A percentile compares a stretch with the other conserved stretches of the same genome.
Conservation (phyloP, 1,284 basidiomycete genomes). For the Flammula alnicola region DNA sequence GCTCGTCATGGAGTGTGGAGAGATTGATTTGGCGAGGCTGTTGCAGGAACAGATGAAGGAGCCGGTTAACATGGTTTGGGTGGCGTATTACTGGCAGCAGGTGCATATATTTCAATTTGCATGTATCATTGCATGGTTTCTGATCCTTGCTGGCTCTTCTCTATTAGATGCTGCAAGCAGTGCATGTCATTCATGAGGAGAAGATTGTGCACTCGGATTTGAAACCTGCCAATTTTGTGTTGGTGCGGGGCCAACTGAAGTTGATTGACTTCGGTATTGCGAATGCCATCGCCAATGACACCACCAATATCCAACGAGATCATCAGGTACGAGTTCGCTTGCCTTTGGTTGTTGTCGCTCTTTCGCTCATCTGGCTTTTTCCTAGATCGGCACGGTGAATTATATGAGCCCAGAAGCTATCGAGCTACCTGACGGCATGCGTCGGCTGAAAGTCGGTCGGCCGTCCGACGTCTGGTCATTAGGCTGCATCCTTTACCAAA, state of each 20-base stretch:
- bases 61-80: conserved; percentile 88
- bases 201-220: conserved; percentile 97
- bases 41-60: conserved; percentile 83
- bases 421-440: conserved; percentile 78
- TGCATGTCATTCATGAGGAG: conserved; percentile 93
- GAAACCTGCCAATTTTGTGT: conserved; percentile 95
- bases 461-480: conserved; percentile 97
- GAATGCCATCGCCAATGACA: conserved; percentile 96
- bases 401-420: conserved; percentile 97
- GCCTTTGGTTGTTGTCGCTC: background rate
- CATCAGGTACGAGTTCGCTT: conserved; percentile 67
- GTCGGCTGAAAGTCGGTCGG: conserved; percentile 81
- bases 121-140: background rate
- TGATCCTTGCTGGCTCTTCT: conserved; percentile 7
- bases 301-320: conserved; percentile 94
- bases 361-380: background rate
- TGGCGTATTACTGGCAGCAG: conserved; percentile 95
- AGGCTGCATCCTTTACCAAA: conserved; percentile 97
- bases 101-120: conserved; percentile 40
- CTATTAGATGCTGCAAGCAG: conserved; percentile 91
- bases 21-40: conserved; percentile 85
- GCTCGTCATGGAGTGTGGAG: conserved; percentile 94
- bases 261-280: conserved; percentile 97
- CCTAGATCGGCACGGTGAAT: conserved; percentile 89
- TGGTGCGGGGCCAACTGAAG: conserved; percentile 92